Base-by-base conservation (phyloP, 352 stramenopile genomes). In the Pythium insidiosum region DNA sequence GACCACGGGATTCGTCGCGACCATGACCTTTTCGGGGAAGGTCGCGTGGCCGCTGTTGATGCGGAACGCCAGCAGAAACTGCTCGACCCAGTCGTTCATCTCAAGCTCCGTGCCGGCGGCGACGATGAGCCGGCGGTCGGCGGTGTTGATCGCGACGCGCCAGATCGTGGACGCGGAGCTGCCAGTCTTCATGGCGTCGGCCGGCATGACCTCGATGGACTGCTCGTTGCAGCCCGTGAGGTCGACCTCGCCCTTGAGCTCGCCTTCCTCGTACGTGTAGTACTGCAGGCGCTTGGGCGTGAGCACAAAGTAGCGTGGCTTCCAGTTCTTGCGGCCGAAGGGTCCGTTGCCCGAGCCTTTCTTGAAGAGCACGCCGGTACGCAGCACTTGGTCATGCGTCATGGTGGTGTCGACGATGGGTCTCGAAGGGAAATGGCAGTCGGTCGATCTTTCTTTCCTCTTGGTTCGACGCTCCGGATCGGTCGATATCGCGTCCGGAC, bases 301-400 rank as follows among this genome's bases (percentile, higher is more conserved):
- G 43, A 80, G 55, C 44, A 73, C 68, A 30, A 70, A 69, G 45
- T 70, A 77, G 25, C 63, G 68, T 28, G 63, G 58, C 47, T 77
- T 77, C 68, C 68, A 81, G 54, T 81, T 81, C 19, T 41, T 36
- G 22, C 66, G 56, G 6, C 61, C 59, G 28, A 81, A 77, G 19
- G 57, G 45, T 11, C 63, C 61, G 2, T n/a, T 50, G 40, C 65
- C 59, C 9, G 63, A 70, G 51, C 67, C 63, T 48, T 70, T 72
- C 44, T 74, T 78, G 56, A 72, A 75, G 11, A 77, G 58, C 41
- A 73, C 48, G 37, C 62, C 66, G 9, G 59, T 64, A 51, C 56
- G 59, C 19, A 73, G 50, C 22, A 53, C 30, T 38, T 49, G 38
- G 29, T 54, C 47, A 40, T 28, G 42, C 25, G 33, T 44, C 54